A percentile compares a stretch with the other conserved stretches of the same genome.
Conservation (phyloP, 2,329 filamentous ascomycete species). For the Helotiales sp. region DNA sequence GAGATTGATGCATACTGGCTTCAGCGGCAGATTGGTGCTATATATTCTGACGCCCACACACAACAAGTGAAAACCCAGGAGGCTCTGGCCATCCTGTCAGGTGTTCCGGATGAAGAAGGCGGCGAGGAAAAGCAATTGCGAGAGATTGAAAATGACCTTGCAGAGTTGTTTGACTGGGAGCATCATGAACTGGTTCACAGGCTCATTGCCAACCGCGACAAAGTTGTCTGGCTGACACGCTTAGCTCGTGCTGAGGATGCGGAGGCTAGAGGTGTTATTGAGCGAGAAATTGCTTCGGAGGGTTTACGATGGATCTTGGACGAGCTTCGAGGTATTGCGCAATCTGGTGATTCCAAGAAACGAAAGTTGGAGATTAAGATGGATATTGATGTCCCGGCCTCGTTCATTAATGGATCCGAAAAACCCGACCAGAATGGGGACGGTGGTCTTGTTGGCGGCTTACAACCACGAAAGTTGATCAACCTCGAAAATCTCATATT, state of each 20-base stretch:
- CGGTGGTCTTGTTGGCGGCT: conserved; percentile 75
- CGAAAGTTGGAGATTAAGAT: conserved; percentile 88
- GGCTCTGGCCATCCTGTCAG: conserved; percentile 82
- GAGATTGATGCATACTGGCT: conserved; percentile 98
- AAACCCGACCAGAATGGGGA: conserved; percentile 61
- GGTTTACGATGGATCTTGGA: conserved; percentile 86
- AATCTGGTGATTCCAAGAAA: conserved; percentile 61
- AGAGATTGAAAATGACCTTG: conserved; percentile 96
- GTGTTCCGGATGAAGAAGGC: conserved; percentile 72
- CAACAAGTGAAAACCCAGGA: conserved; percentile 92
- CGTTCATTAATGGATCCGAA: conserved; percentile 56
- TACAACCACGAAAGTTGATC: conserved; percentile 85
- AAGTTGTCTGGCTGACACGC: conserved; percentile 92
- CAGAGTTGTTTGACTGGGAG: conserved; percentile 98
- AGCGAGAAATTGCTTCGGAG: conserved; percentile 89
- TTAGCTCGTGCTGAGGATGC: conserved; percentile 83
- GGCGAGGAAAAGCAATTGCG: conserved; percentile 84
- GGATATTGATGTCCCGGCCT: conserved; percentile 80
- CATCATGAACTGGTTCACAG: conserved; percentile 91
- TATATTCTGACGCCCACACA: conserved; percentile 90
- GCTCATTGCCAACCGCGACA: conserved; percentile 89
- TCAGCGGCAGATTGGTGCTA: conserved; percentile 84
- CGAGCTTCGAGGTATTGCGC: conserved; percentile 78
- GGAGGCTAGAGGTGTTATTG: conserved; percentile 75
- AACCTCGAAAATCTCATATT: conserved; percentile 97